phyloP scores from a whole-genome alignment of 2,329 filamentous ascomycete genomes.

The Thermomyces lanuginosus region DNA sequence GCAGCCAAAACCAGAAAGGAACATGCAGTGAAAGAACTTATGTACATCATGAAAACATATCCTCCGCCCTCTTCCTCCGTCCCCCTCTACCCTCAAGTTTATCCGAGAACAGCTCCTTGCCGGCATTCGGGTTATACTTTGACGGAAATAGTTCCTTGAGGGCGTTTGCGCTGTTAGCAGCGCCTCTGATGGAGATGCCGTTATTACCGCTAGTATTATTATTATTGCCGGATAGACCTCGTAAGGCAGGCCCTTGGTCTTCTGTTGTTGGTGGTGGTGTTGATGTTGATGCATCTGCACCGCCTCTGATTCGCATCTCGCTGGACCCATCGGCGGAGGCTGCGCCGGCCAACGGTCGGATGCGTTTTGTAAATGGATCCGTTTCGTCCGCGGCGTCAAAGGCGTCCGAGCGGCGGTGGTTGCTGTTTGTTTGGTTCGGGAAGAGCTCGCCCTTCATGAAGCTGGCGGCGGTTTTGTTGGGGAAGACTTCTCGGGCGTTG shows the following conservation, averaged over 20 bases:
- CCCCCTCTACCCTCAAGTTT: constrained; percentile 42
- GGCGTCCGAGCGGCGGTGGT: constrained; percentile 34
- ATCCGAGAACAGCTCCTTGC: constrained; percentile 54
- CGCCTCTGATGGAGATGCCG: constrained; percentile 53
- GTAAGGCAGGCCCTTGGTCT: constrained; percentile 23
- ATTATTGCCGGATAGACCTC: constrained; percentile 26
- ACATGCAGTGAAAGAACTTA: too few relatives aligned
- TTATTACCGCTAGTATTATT: too few relatives aligned
- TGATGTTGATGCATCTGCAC: too few relatives aligned
- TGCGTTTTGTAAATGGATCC: constrained; percentile 34
- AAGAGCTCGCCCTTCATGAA: constrained; percentile 44
- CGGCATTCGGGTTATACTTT: constrained; percentile 41
- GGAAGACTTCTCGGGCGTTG: constrained; percentile 33
- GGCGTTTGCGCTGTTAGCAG: constrained; percentile 41
- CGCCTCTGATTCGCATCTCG: constrained; percentile 44
- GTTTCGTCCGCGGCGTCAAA: constrained; percentile 41
- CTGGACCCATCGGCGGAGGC: constrained; percentile 10
- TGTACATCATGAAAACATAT: constrained; percentile 56
- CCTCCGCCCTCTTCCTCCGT: constrained; percentile 51
- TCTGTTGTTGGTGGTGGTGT: too few relatives aligned
- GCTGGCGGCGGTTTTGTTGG: constrained; percentile 23
- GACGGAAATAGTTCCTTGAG: constrained; percentile 54
- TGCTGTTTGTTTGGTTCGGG: constrained; percentile 30
- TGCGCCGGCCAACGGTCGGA: constrained; percentile 35
- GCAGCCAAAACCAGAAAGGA: too few relatives aligned